A percentile compares a stretch with the other conserved stretches of the same genome.
Conservation (phyloP, 805 yeast species). For the Pichia gijzeniarum region DNA sequence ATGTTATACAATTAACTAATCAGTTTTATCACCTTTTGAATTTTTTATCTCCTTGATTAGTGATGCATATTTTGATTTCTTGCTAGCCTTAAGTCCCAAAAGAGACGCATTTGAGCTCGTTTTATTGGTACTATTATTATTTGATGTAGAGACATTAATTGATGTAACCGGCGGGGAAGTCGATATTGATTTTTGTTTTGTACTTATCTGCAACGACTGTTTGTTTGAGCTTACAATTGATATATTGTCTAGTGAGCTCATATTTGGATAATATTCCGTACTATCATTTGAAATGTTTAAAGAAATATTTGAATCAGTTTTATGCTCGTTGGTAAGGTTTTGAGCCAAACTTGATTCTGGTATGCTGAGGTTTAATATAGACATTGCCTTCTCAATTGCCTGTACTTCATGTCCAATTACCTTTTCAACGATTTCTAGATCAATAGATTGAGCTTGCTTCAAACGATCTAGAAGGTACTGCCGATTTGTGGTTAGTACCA, state of each 20-base stretch:
- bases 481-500: constrained; percentile 9
- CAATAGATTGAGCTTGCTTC: constrained; percentile 11
- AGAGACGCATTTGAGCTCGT: background rate
- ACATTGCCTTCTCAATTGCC: constrained; percentile 22
- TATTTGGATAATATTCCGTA: constrained; percentile 2
- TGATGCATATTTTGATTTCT: constrained; percentile 7
- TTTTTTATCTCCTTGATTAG: constrained; percentile 14
- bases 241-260: background rate
- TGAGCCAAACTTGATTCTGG: background rate
- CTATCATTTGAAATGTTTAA: constrained; percentile 5
- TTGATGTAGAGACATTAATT: background rate
- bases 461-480: constrained; percentile 15
- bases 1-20: constrained; percentile 11
- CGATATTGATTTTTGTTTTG: background rate
- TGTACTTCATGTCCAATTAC: constrained; percentile 23
- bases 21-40: constrained; percentile 28
- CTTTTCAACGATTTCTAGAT: constrained; percentile 13
- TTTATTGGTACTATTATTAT: background rate
- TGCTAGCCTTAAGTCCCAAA: background rate
- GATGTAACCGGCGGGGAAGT: constrained; percentile 4
- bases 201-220: constrained; percentile 3
- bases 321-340: background rate
- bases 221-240: constrained; percentile 1
- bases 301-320: background rate
- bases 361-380: constrained; percentile 17